Percentiles rank a stretch among this genome's conserved stretches.
Evolutionary conservation across 805 yeast species (phyloP).

Genomic region (Metschnikowia anglica): DNA sequence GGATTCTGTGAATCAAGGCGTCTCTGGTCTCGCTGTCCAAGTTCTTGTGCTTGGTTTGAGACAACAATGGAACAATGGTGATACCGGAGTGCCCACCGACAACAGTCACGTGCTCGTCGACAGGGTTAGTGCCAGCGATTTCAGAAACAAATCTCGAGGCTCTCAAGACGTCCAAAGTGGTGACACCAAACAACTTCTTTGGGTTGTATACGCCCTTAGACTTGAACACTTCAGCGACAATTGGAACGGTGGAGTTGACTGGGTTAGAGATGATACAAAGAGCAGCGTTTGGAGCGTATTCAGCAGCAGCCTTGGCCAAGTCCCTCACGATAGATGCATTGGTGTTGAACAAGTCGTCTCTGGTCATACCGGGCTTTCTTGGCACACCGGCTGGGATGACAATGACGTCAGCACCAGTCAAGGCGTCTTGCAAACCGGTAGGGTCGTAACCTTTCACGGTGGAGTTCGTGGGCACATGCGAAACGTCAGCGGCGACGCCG

Average conservation of each 20-base stretch:
- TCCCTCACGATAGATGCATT: slow-evolving; percentile 94
- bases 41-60: slow-evolving; percentile 70
- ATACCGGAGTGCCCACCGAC: slow-evolving; percentile 98
- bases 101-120: slow-evolving; percentile 74
- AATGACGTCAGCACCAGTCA: slow-evolving; percentile 79
- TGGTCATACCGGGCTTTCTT: slow-evolving; percentile 98
- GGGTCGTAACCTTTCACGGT: slow-evolving; percentile 86
- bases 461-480: slow-evolving; percentile 92
- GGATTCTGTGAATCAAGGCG: slow-evolving; percentile 80
- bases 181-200: slow-evolving; percentile 90
- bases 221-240: slow-evolving; percentile 90
- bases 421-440: slow-evolving; percentile 68
- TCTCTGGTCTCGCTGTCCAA: slow-evolving; percentile 64
- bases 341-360: slow-evolving; percentile 95
- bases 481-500: slow-evolving; percentile 95
- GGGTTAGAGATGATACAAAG: slow-evolving; percentile 88
- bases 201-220: slow-evolving; percentile 86
- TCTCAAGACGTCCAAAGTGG: slow-evolving; percentile 90
- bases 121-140: slow-evolving; percentile 71
- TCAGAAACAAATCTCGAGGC: slow-evolving; percentile 80
- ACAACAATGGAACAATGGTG: slow-evolving; percentile 90
- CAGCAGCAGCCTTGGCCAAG: slow-evolving; percentile 83
- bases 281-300: slow-evolving; percentile 79
- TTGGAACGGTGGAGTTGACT: slow-evolving; percentile 96
- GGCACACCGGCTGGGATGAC: slow-evolving; percentile 98